Base-by-base conservation (phyloP, 148 eudicot species). In the Rhododendron kiyosumense region DNA sequence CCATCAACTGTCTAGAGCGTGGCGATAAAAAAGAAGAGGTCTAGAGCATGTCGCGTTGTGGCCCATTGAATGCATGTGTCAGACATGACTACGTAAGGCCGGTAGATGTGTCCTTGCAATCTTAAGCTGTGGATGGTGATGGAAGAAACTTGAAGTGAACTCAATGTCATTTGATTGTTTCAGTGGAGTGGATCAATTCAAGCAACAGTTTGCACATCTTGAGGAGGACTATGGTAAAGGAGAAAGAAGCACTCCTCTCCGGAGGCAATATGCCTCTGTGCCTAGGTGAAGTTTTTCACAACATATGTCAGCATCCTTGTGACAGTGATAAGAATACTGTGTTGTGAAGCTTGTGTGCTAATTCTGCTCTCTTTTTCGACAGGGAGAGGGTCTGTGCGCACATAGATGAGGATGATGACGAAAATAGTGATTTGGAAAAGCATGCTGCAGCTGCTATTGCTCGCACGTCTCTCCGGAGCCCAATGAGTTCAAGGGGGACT, bases 151-250 rank as follows among this genome's bases (percentile, higher is more conserved):
- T 18, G 26, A 43, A 17, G 57, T 65, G 84, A 73, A 79, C 24
- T 36, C 14, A 48, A n/a, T 85, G 59, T 78, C 74, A 54, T 87
- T 83, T 76, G 15, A 69, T 71, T 14, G 5, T 30, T 32, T 13
- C 92, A 95, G 99, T 87, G 99, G 99, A 84, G 91, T 94, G 83
- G 96, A 97, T 85, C 94, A 93, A 83, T 97, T 97, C 80, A 95
- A 94, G 91, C 91, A 94, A 87, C 98, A 97, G 73, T 97, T 97
- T 86, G 93, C 95, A 14, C 93, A 94, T 86, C 95, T 97, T 17
- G 98, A 95, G 94, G 99, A 93, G 73, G 94, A 91, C 84, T 81
- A 86, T 71, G 92, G 94, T 82, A 94, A 91, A 88, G 94, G 92
- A 81, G 95, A 89, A 86, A 92, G 86, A 88, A 87, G 92, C 85